Evolutionary conservation across 768 basidiomycete genomes (phyloP), one percentile per base, ranked within the genome.

Genomic region (Chiua virens): DNA sequence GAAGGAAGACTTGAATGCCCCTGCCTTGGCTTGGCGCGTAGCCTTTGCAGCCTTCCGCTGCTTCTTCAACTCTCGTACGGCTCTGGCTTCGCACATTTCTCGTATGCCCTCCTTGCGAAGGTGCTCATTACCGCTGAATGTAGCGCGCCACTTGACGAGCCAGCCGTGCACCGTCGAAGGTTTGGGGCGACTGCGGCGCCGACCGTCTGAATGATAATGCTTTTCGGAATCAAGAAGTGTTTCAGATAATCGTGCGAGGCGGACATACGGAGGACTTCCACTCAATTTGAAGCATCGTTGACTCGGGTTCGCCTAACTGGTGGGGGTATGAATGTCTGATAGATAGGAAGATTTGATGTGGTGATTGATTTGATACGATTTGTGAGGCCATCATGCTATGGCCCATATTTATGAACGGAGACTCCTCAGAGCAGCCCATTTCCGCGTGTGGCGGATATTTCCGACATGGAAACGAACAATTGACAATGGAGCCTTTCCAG

Each of bases 61-160:
- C 48, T 58, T 63, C 55, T 74, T 65, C 53, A 32, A 51, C 49
- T 69, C 66, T 55, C 60, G 62, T 38, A 54, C 61, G 46, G 63
- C 64, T 55, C 66, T 69, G 18, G 87, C 86, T 25, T 77, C 77
- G 44, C 72, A 73, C 83, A 89, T 89, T 68, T 89, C 87, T 45
- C 73, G 74, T 65, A 88, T 87, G 41, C 87, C 87, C 73, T 81
- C 80, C 67, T 71, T 78, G 54, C 86, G 76, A 42, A 85, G 69
- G 18, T 56, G 60, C 62, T 88, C 86, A 61, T 86, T 75, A 32
- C 85, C 86, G 28, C 76, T 62, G 28, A 89, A 72, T 13, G 87
- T 88, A 22, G 86, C 87, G 53, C 87, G 78, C 79, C 83, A 79
- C 68, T 89, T 89, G n/a, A 83, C 81, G 52, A 89, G 72, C 86